These are phyloP conservation scores for Malus hybrid DNA, from an alignment of 331 rosid genomes.

Conservation along the genomic window DNA sequence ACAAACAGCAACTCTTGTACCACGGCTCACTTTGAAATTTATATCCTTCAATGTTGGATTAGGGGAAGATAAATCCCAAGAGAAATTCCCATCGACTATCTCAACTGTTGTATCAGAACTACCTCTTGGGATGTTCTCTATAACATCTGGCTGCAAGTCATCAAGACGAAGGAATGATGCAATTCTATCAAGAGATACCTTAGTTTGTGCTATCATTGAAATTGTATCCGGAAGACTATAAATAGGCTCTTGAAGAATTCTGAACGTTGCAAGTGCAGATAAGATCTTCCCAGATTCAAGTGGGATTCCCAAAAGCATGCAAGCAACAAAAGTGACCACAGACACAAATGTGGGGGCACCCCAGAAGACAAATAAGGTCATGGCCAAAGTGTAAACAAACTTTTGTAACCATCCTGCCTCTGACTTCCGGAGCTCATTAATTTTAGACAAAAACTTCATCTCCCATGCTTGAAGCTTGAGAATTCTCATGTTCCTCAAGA, in stretches of 20 bases:
- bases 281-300: slow-evolving; percentile 84
- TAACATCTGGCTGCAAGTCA: slow-evolving; percentile 51
- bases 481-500: slow-evolving; percentile 74
- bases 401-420: slow-evolving; percentile 65
- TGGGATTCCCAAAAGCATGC: slow-evolving; percentile 64
- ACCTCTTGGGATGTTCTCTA: slow-evolving; percentile 62
- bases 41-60: slow-evolving; percentile 48
- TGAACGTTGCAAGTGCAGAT: slow-evolving; percentile 76
- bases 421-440: slow-evolving; percentile 40
- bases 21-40: slow-evolving; percentile 37
- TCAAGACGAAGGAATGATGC: slow-evolving; percentile 59
- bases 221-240: slow-evolving; percentile 63
- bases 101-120: slow-evolving; percentile 59
- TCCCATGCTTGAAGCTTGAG: slow-evolving; percentile 92
- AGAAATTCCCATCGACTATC: slow-evolving; percentile 56
- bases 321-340: slow-evolving; percentile 55
- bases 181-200: slow-evolving; percentile 79
- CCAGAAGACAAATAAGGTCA: slow-evolving; percentile 55
- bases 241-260: slow-evolving; percentile 80
- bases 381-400: slow-evolving; percentile 36
- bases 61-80: slow-evolving; percentile 62
- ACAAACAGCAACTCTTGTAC: slow-evolving; percentile 85
- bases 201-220: slow-evolving; percentile 72
- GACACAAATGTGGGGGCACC: slow-evolving; percentile 83
- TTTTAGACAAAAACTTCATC: slow-evolving; percentile 72